phyloP scores from a whole-genome alignment of 108 stramenopile genomes.

The Aurantiochytrium sp. region DNA sequence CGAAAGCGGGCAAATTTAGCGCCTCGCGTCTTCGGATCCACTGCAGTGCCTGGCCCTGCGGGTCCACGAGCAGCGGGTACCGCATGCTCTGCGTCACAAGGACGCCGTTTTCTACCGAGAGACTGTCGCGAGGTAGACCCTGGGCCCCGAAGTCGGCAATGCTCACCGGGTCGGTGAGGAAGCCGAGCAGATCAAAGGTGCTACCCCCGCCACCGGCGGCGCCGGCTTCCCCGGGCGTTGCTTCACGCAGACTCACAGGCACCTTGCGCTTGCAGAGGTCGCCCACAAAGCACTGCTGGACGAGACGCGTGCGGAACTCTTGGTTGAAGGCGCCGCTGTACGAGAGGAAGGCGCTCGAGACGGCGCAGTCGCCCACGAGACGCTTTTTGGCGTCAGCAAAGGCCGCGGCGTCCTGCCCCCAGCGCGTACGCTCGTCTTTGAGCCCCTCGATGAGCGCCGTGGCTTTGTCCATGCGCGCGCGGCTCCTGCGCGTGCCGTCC shows the following conservation, averaged over 20 bases:
- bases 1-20: conserved; percentile 35
- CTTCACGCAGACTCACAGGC: conserved; percentile 27
- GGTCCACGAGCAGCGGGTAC: conserved; percentile 53
- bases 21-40: conserved; percentile 50
- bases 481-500: conserved; percentile 34
- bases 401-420: conserved; percentile 42
- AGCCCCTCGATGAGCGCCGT: conserved; percentile 50
- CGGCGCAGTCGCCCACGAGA: conserved; percentile 52
- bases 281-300: conserved; percentile 31
- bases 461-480: conserved; percentile 47
- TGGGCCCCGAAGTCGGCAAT: conserved; percentile 49
- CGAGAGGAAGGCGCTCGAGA: conserved; percentile 51
- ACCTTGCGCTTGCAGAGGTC: conserved; percentile 38
- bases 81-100: conserved; percentile 43
- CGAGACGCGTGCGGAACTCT: conserved; percentile 40
- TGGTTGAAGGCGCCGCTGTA: conserved; percentile 59
- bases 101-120: conserved; percentile 54
- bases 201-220: too few relatives aligned
- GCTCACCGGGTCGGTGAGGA: conserved; percentile 45
- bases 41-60: conserved; percentile 52
- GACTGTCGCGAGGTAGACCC: conserved; percentile 46
- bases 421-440: conserved; percentile 45
- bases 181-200: conserved; percentile 30
- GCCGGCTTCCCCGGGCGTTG: neutral
- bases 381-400: conserved; percentile 44